Conservation (phyloP, 768 basidiomycete species). For the Zangia roseola region DNA sequence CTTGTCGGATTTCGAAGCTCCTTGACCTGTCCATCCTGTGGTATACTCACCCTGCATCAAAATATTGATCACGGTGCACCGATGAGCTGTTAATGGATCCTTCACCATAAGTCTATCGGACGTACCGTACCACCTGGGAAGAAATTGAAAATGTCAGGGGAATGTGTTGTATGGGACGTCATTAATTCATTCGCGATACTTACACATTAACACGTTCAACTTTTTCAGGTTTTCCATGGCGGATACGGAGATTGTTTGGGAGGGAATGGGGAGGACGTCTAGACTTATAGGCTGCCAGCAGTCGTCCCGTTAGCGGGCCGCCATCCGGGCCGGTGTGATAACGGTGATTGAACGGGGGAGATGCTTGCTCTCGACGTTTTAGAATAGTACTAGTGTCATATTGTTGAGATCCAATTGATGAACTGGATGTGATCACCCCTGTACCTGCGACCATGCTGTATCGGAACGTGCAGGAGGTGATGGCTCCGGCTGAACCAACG, state of each 20-base stretch:
- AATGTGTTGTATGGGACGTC: not conserved
- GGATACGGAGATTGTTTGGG: not conserved
- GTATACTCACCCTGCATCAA: slow-evolving; percentile 77
- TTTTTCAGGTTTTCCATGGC: slow-evolving; percentile 48
- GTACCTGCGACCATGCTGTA: not conserved
- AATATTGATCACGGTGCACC: not conserved
- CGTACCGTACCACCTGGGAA: slow-evolving; percentile 46
- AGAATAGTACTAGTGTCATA: no score
- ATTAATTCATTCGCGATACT: slow-evolving; percentile 20
- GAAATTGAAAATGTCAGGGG: slow-evolving; percentile 10
- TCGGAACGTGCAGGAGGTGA: not conserved
- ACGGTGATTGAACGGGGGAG: no score
- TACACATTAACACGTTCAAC: slow-evolving; percentile 80
- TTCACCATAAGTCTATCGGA: not conserved
- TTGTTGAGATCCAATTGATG: no score
- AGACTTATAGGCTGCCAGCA: no score
- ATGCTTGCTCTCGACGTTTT: no score
- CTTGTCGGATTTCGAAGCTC: slow-evolving; percentile 94
- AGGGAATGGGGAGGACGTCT: no score
- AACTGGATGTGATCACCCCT: no score
- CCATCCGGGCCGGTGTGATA: not conserved
- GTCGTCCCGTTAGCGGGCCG: slow-evolving; percentile 1
- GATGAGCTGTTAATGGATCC: not conserved
- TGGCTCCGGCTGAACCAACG: slow-evolving; percentile 8
- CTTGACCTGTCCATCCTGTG: slow-evolving; percentile 89